These are phyloP conservation scores for Panaeolus papilionaceus DNA, from an alignment of 768 basidiomycete species.

Conservation along the genomic window DNA sequence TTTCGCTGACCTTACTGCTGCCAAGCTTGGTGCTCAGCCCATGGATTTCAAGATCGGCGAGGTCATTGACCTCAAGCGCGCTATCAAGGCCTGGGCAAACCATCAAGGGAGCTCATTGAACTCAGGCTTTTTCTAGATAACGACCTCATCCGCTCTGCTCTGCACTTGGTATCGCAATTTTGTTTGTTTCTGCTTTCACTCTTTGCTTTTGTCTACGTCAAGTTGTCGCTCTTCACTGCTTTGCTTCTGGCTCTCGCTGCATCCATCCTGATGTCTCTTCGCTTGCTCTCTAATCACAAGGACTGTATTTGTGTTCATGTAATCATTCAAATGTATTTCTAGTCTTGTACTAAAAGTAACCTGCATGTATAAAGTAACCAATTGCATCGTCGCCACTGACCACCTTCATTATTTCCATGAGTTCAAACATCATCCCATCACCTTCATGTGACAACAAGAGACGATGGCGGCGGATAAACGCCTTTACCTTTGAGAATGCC, in stretches of 20 bases:
- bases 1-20: background rate
- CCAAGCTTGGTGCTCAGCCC: background rate
- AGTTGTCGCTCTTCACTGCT: no score
- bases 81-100: conserved; percentile 13
- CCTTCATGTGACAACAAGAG: conserved; percentile 15
- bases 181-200: background rate
- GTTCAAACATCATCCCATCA: conserved; percentile 30
- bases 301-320: no score
- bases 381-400: conserved; percentile 33
- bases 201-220: no score
- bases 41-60: conserved; percentile 19
- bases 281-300: no score
- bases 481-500: conserved; percentile 43
- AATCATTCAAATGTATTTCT: conserved; percentile 11
- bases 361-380: conserved; percentile 38
- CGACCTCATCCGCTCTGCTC: background rate
- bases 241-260: no score
- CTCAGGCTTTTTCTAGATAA: background rate
- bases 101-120: background rate
- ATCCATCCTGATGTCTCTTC: no score
- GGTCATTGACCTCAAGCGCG: background rate
- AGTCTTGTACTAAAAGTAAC: conserved; percentile 29
- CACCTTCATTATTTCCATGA: conserved; percentile 31
- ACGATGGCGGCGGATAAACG: conserved; percentile 31
- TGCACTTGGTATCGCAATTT: conserved; percentile 10